Percentiles rank a stretch among this genome's conserved stretches.
Evolutionary conservation across 169 alveolate species (phyloP).

Genomic region (Blepharisma undulans): DNA sequence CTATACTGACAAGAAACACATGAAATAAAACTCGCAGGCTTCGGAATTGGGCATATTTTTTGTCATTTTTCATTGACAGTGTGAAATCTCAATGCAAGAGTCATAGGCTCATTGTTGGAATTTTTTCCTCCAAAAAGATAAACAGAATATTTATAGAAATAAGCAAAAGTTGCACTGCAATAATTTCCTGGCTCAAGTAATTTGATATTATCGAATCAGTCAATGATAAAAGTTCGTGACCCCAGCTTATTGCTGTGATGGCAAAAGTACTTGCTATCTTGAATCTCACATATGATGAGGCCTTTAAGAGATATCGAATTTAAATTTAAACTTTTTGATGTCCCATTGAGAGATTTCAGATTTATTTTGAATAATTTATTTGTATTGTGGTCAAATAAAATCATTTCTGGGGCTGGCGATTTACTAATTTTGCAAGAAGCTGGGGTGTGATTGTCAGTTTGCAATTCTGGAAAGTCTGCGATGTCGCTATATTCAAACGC

Average conservation of each 20-base stretch:
- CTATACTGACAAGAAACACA: background rate
- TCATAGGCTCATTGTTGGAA: background rate
- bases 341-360: background rate
- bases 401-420: background rate
- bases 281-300: background rate
- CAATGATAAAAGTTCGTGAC: background rate
- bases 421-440: background rate
- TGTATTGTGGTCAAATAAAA: background rate
- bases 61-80: background rate
- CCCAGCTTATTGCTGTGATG: background rate
- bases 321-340: background rate
- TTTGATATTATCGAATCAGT: background rate
- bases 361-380: background rate
- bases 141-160: background rate
- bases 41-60: background rate
- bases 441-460: too few species aligned
- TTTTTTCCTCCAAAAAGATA: background rate
- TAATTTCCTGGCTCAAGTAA: background rate
- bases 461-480: too few species aligned
- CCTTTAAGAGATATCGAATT: background rate
- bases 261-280: background rate
- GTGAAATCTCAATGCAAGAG: background rate
- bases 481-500: background rate
- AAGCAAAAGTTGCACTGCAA: background rate
- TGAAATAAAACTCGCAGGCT: background rate